Percentiles rank a stretch among this genome's conserved stretches.
These are phyloP conservation scores for Solanum ossicruentum DNA, from an alignment of 257 asterid genomes.

Conservation along the genomic window DNA sequence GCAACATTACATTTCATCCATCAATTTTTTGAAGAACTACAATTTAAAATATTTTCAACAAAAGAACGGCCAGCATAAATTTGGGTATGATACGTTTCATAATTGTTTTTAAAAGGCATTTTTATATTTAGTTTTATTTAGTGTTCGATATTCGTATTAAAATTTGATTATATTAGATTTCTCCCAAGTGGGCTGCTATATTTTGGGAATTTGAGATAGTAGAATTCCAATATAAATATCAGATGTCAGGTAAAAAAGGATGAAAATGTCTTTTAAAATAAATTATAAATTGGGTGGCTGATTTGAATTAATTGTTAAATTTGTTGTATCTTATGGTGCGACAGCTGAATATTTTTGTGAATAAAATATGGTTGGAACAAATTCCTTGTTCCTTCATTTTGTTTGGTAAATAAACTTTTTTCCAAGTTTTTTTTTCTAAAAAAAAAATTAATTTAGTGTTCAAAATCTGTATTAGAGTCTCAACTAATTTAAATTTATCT, in stretches of 20 bases:
- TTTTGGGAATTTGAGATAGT: too few relatives aligned
- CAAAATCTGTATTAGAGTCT: fast-evolving
- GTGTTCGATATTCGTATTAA: too few relatives aligned
- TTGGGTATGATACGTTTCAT: not conserved
- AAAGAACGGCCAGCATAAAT: not conserved
- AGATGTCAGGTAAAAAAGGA: not conserved
- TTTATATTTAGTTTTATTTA: too few relatives aligned
- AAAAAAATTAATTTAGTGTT: not conserved
- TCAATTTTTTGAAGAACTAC: not conserved
- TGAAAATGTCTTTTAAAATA: not conserved
- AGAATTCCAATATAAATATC: too few relatives aligned
- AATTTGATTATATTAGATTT: too few relatives aligned
- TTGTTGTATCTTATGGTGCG: not conserved
- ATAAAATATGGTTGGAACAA: not conserved
- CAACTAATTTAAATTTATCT: not conserved
- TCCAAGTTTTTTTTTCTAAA: not conserved
- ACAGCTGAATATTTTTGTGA: not conserved
- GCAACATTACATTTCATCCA: not conserved
- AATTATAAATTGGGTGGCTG: not conserved
- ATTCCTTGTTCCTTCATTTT: not conserved
- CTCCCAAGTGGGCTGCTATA: fast-evolving
- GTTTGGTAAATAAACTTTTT: not conserved
- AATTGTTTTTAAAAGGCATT: too few relatives aligned
- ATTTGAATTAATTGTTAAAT: not conserved
- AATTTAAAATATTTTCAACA: not conserved